Percentiles rank a stretch among this genome's conserved stretches.
These are phyloP conservation scores for Globisporangium sylvaticum DNA, from an alignment of 352 stramenopile genomes.

Conservation along the genomic window DNA sequence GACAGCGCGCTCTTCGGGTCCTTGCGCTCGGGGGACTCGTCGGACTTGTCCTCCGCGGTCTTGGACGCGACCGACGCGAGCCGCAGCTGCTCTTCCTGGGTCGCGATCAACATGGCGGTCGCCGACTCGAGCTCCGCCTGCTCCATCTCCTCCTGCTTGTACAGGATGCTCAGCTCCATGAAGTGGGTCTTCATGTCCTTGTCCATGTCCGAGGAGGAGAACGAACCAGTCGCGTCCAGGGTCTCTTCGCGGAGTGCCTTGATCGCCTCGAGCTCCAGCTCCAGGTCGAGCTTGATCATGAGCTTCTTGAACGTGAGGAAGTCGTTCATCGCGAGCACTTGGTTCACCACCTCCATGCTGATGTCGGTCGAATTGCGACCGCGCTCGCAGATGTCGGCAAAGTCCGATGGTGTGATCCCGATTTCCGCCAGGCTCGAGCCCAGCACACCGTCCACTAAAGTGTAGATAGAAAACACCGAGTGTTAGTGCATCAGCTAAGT, in stretches of 20 bases:
- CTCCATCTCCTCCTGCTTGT: constrained; percentile 87
- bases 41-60: constrained; percentile 58
- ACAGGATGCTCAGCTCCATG: constrained; percentile 82
- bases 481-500: neutral
- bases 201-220: constrained; percentile 18
- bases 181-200: constrained; percentile 59
- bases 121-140: constrained; percentile 73
- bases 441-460: constrained; percentile 67
- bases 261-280: constrained; percentile 88
- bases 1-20: constrained; percentile 25
- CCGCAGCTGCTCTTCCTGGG: constrained; percentile 70
- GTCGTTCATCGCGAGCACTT: constrained; percentile 88
- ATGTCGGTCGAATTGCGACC: constrained; percentile 55
- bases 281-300: constrained; percentile 90
- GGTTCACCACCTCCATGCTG: constrained; percentile 76
- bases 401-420: constrained; percentile 77
- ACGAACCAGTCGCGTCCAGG: constrained; percentile 11
- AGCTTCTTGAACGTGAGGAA: constrained; percentile 92
- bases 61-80: constrained; percentile 51
- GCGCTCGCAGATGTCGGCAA: constrained; percentile 78
- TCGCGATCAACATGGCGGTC: constrained; percentile 69
- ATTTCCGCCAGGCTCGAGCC: constrained; percentile 82
- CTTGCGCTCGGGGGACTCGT: constrained; percentile 26
- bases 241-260: constrained; percentile 67
- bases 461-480: neutral